phyloP scores from a whole-genome alignment of 73 alveolate genomes.

The Blepharisma stoltei region DNA sequence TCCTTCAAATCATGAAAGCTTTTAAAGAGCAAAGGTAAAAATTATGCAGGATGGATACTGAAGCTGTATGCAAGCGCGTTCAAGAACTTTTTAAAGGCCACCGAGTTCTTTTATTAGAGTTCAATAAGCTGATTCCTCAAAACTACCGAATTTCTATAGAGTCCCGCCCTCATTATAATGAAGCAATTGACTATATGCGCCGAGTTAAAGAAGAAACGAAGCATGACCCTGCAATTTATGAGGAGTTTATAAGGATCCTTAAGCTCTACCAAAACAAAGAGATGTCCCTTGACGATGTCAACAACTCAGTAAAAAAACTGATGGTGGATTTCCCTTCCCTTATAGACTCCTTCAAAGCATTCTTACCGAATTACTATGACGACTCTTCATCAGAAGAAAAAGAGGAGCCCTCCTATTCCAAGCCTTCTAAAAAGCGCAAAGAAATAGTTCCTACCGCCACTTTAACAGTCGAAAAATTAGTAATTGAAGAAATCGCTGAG shows the following conservation, averaged over 20 bases:
- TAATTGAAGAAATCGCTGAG: not conserved
- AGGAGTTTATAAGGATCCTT: not conserved
- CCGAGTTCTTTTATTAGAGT: not conserved
- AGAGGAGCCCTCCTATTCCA: not conserved
- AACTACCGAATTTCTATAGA: not conserved
- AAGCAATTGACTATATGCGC: slow-evolving; percentile 21
- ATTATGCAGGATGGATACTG: not conserved
- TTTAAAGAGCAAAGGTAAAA: slow-evolving; percentile 26
- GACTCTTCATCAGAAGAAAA: not conserved
- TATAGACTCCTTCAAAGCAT: not conserved
- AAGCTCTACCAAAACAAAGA: not conserved
- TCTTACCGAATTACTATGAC: not conserved
- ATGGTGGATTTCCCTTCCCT: not conserved
- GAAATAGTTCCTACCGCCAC: not conserved
- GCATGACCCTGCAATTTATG: not conserved
- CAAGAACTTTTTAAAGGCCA: slow-evolving; percentile 20
- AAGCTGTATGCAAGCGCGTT: not conserved
- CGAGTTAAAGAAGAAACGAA: slow-evolving; percentile 13
- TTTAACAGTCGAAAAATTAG: not conserved
- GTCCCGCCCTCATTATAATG: slow-evolving; percentile 29
- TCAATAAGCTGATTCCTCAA: not conserved
- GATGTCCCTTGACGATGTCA: slow-evolving; percentile 1
- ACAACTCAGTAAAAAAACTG: not conserved
- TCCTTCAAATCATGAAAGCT: slow-evolving; percentile 16
- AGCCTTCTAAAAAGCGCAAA: not conserved